Conservation (phyloP, 1,284 basidiomycete genomes). For the Spongiforma sp. region DNA sequence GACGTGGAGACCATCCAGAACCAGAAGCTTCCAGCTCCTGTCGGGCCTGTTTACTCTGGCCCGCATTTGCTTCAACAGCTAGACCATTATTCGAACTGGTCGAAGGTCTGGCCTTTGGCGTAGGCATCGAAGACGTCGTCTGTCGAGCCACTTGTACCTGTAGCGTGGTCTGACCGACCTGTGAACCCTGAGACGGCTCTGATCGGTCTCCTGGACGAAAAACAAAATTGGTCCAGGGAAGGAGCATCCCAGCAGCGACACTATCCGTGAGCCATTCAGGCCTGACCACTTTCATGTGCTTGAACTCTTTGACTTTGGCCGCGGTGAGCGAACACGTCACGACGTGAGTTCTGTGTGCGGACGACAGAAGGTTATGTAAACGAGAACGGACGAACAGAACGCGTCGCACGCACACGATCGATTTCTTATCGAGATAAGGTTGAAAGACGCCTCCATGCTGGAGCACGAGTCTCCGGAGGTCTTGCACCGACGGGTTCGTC, state of each 20-base stretch:
- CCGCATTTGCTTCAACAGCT: neutral
- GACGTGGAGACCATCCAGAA: constrained; percentile 28
- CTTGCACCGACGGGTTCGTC: constrained; percentile 88
- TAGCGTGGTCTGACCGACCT: constrained; percentile 30
- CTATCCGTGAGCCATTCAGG: constrained; percentile 91
- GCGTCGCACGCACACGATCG: constrained; percentile 60
- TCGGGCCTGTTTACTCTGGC: constrained; percentile 8
- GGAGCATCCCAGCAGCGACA: constrained; percentile 64
- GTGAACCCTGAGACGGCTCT: constrained; percentile 55
- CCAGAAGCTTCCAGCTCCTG: constrained; percentile 3
- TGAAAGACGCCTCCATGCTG: constrained; percentile 86
- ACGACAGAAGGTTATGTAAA: constrained; percentile 5
- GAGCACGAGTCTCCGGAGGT: constrained; percentile 81
- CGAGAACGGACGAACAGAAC: neutral
- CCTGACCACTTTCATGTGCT: constrained; percentile 85
- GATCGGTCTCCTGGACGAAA: constrained; percentile 54
- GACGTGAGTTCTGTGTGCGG: constrained; percentile 78
- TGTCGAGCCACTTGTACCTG: constrained; percentile 8
- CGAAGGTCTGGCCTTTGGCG: neutral
- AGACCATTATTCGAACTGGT: neutral
- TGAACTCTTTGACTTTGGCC: constrained; percentile 88
- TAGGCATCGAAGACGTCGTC: constrained; percentile 2
- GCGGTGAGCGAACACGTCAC: constrained; percentile 91
- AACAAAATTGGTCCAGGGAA: constrained; percentile 78
- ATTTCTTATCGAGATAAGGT: constrained; percentile 84